These are phyloP conservation scores for Parathielavia appendiculata DNA, from an alignment of 495 filamentous ascomycete genomes.

Conservation along the genomic window DNA sequence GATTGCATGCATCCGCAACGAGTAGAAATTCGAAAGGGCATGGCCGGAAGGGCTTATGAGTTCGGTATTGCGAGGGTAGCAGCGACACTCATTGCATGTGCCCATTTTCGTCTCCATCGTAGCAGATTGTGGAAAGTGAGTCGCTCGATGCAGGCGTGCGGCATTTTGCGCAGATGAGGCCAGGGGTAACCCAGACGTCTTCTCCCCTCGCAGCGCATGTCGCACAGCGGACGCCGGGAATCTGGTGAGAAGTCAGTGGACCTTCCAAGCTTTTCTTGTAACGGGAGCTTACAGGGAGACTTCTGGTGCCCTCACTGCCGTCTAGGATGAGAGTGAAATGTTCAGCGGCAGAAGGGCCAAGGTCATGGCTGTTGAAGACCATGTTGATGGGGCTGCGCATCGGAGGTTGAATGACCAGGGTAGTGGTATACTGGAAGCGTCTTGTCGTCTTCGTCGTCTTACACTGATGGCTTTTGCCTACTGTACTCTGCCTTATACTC, in stretches of 20 bases:
- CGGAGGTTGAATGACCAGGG: too few species aligned
- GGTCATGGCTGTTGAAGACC: too few species aligned
- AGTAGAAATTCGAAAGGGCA: not conserved
- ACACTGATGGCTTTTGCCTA: too few species aligned
- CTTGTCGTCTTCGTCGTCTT: too few species aligned
- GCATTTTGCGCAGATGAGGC: constrained; percentile 43
- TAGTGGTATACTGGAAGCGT: too few species aligned
- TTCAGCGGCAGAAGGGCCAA: not conserved
- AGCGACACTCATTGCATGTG: not conserved
- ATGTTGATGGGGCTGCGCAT: too few species aligned
- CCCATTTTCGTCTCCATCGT: not conserved
- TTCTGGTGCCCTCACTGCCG: constrained; percentile 4
- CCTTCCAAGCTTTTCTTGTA: too few species aligned
- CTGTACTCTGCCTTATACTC: too few species aligned
- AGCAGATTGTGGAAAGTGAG: not conserved
- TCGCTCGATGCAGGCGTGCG: constrained; percentile 31
- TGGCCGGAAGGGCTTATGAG: not conserved
- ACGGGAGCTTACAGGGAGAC: constrained; percentile 3
- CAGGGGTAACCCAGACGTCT: constrained; percentile 49
- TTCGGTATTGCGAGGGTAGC: not conserved
- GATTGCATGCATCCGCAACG: too few species aligned
- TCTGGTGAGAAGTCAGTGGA: constrained; percentile 7
- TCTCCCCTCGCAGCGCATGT: constrained; percentile 39
- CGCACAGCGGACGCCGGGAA: constrained; percentile 30
- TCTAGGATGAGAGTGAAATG: not conserved